Evolutionary conservation across 116 monocot species (phyloP), one percentile per base, ranked within the genome.

Genomic region (Phalaenopsis hybrid): DNA sequence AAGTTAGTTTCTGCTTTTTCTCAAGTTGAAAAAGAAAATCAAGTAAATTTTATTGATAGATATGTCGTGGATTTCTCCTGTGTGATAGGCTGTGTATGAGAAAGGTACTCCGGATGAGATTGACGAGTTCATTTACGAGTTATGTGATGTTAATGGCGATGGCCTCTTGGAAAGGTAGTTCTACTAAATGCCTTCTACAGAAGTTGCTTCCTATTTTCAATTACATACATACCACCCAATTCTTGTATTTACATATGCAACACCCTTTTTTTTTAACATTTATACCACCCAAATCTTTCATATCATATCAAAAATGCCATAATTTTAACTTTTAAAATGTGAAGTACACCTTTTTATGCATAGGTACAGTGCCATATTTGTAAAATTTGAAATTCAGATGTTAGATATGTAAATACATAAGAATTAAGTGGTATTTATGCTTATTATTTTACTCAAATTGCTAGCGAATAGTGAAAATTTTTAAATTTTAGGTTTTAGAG

Each of bases 61-160:
- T n/a, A 2, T 75, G 34, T 61, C 23, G 51, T 84, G 69, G 4
- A 79, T 13, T 82, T 25, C 16, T 55, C 34, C 17, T 55, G 59
- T 52, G 6, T 87, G 68, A 37, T 49, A 94, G 91, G 91, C 65
- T 44, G 78, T 76, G 18, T 94, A 98, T 84, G 97, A 93, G 84
- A 94, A 90, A 82, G 97, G 94, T 31, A 84, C 84, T 21, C 82
- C 79, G 74, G 83, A 90, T 73, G 97, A 98, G 78, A 92, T 94
- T 80, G 97, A 93, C 63, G 94, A 94, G 57, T 98, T 94, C 76
- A 85, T 94, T 33, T 90, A 89, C 74, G 74, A 87, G 72, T 79
- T 94, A 57, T 94, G 94, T 55, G 94, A 98, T 93, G 86, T 94
- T 57, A 86, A 81, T 12, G 94, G 88, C 4, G 93, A 94, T 84